Evolutionary conservation across 352 stramenopile genomes (phyloP).

Genomic region (Pythium insidiosum): DNA sequence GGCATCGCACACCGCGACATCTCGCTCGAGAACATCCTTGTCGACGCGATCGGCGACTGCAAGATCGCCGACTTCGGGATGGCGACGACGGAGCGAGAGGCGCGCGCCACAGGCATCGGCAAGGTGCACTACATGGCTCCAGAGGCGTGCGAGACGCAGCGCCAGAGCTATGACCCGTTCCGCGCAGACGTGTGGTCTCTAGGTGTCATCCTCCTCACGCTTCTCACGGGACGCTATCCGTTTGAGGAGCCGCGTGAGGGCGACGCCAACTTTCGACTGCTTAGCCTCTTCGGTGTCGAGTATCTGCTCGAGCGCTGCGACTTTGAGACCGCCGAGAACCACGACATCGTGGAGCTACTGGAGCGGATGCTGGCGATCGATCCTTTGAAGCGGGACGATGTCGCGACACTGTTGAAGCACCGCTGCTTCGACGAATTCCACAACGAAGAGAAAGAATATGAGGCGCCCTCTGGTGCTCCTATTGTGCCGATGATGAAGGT

Average conservation of each 20-base stretch:
- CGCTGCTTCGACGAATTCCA: constrained; percentile 21
- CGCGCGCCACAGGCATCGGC: constrained; percentile 35
- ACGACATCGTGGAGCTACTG: constrained; percentile 42
- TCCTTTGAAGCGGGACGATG: constrained; percentile 26
- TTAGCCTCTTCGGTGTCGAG: constrained; percentile 47
- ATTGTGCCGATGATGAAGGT: too few relatives aligned
- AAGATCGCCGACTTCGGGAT: constrained; percentile 81
- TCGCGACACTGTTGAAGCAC: constrained; percentile 33
- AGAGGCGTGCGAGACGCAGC: constrained; percentile 31
- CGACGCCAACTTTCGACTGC: constrained; percentile 48
- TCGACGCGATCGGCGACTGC: constrained; percentile 54
- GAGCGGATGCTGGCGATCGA: constrained; percentile 47
- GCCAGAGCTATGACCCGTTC: constrained; percentile 46
- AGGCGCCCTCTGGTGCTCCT: too few relatives aligned
- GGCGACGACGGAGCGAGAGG: constrained; percentile 21
- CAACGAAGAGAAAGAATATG: neutral
- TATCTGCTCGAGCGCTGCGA: constrained; percentile 64
- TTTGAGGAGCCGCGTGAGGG: constrained; percentile 43
- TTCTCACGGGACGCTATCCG: constrained; percentile 58
- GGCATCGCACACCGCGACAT: constrained; percentile 77
- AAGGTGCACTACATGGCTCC: constrained; percentile 81
- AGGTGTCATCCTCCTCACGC: constrained; percentile 72
- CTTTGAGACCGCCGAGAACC: constrained; percentile 30
- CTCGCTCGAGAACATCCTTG: constrained; percentile 77
- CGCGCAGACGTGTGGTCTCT: constrained; percentile 72